phyloP scores from a whole-genome alignment of 2,329 filamentous ascomycete species.

The Monilinia aucupariae region DNA sequence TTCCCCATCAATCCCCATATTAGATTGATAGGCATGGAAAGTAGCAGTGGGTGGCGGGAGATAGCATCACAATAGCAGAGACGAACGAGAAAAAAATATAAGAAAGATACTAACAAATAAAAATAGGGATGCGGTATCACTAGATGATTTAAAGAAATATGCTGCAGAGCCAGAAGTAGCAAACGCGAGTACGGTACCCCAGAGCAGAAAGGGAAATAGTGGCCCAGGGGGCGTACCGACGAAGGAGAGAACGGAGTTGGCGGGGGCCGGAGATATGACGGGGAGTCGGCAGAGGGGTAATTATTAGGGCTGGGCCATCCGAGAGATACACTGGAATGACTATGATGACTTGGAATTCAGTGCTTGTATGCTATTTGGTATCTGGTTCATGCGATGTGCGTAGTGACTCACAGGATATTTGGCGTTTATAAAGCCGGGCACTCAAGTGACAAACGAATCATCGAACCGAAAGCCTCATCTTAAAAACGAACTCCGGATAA shows the following conservation, averaged over 20 bases:
- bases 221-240: slow-evolving; percentile 20
- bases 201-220: slow-evolving; percentile 19
- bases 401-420: not conserved
- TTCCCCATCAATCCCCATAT: no score
- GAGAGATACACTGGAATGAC: not conserved
- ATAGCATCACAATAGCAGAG: not conserved
- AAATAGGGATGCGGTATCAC: slow-evolving; percentile 22
- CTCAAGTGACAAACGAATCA: not conserved
- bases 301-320: not conserved
- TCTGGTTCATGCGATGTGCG: not conserved
- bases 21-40: not conserved
- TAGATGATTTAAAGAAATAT: slow-evolving; percentile 36
- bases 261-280: slow-evolving; percentile 23
- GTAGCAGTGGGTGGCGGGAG: no score
- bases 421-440: not conserved
- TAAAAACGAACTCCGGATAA: not conserved
- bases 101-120: not conserved
- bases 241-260: slow-evolving; percentile 26
- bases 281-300: not conserved
- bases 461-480: not conserved
- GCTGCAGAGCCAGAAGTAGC: slow-evolving; percentile 26
- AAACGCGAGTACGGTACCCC: slow-evolving; percentile 25
- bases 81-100: not conserved
- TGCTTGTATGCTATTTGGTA: not conserved
- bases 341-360: no score